Evolutionary conservation across 179 eudicot species (phyloP), one percentile per base, ranked within the genome.

Genomic region (Patellifolia procumbens): DNA sequence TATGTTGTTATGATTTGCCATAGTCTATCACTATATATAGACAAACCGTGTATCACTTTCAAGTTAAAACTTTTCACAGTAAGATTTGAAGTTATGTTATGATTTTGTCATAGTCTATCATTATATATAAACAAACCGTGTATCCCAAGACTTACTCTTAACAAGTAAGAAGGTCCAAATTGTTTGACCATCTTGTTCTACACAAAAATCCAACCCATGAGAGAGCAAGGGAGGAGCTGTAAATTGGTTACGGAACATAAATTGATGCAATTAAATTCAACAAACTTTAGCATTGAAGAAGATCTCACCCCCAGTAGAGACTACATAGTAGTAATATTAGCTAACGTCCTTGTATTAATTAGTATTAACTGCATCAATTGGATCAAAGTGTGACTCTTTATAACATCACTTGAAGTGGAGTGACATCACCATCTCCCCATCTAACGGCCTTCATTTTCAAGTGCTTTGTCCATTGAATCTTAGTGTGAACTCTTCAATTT

Each of bases 271-370:
- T 48, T 48, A 0, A 48, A 15, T 48, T 48, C 52, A 48, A 39
- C 43, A 0, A 39, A 39, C 43, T 39, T 5, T 39, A 56, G 61
- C 29, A 75, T 70, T 80, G 63, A 75, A 68, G 78, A 61, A 61
- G 79, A 78, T 70, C 55, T 53, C 45, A 74, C 43, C 43, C 43
- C 43, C 43, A 39, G 56, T 46, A 73, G 59, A 65, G 74, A n/a
- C n/a, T n/a, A n/a, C n/a, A n/a, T 31, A 74, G 55, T 73, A 70
- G 68, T 59, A 55, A 26, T 67, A 63, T 26, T 63, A 75, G 43
- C 79, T 70, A 80, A 80, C 83, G 75, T 62, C 82, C 83, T 73
- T 39, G 29, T 74, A 76, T 67, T 76, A 67, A 76, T 67, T 76
- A 76, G 63, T 80, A 80, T 80, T 80, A 75, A 80, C 43, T 80